Percentiles rank a stretch among this genome's conserved stretches.
Conservation (phyloP, 768 basidiomycete genomes). For the Boletus tylopilopsis region DNA sequence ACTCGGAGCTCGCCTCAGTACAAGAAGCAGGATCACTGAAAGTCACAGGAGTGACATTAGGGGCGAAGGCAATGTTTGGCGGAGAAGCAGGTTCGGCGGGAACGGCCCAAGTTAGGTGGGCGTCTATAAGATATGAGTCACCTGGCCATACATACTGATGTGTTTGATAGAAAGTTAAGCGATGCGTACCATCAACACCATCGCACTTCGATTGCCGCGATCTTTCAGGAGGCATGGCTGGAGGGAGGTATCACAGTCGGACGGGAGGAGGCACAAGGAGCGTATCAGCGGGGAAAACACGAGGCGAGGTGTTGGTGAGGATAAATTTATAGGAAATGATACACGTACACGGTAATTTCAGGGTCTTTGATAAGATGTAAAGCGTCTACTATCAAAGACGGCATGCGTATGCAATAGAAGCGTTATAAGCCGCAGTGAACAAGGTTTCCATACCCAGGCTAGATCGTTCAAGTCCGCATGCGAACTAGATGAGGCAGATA, state of each 20-base stretch:
- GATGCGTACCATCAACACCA: slow-evolving; percentile 31
- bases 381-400: slow-evolving; percentile 28
- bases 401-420: slow-evolving; percentile 33
- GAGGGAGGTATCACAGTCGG: slow-evolving; percentile 25
- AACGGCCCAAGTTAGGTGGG: slow-evolving; percentile 45
- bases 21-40: slow-evolving; percentile 47
- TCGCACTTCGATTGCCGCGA: slow-evolving; percentile 34
- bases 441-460: slow-evolving; percentile 24
- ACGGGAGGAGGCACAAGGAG: slow-evolving; percentile 16
- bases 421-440: slow-evolving; percentile 13
- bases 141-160: slow-evolving; percentile 6
- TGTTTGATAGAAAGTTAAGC: not conserved
- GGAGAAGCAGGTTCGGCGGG: slow-evolving; percentile 38
- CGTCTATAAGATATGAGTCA: slow-evolving; percentile 29
- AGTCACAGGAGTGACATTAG: slow-evolving; percentile 54
- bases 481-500: slow-evolving; percentile 6
- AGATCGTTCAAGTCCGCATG: slow-evolving; percentile 18
- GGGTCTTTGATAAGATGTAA: slow-evolving; percentile 30
- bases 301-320: slow-evolving; percentile 16
- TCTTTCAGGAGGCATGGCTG: slow-evolving; percentile 47
- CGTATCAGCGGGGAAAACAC: slow-evolving; percentile 24
- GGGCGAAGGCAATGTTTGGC: slow-evolving; percentile 50
- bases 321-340: slow-evolving; percentile 29
- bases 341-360: slow-evolving; percentile 35
- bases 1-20: slow-evolving; percentile 37